Percentiles rank a stretch among this genome's conserved stretches.
These are phyloP conservation scores for Kappamyces sp. DNA, from an alignment of 192 early-diverging fungal genomes.

Conservation along the genomic window DNA sequence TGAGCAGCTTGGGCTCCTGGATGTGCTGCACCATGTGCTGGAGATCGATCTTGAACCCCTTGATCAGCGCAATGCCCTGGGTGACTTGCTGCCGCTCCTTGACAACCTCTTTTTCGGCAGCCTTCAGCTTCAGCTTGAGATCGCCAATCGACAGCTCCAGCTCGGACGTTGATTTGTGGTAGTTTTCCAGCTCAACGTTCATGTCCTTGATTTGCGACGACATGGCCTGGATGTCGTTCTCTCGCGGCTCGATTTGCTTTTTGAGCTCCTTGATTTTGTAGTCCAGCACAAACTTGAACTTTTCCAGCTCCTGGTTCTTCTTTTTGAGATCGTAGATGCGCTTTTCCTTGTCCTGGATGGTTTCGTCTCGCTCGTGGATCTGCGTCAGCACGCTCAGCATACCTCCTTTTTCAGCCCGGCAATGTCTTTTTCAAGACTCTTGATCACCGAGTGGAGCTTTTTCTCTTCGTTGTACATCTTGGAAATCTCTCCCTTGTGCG, in stretches of 20 bases:
- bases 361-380: slow-evolving; percentile 61
- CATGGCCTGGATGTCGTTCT: slow-evolving; percentile 54
- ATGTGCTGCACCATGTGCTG: slow-evolving; percentile 49
- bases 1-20: slow-evolving; percentile 52
- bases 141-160: slow-evolving; percentile 50
- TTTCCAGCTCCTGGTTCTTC: slow-evolving; percentile 65
- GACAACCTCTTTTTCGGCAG: slow-evolving; percentile 51
- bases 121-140: slow-evolving; percentile 52
- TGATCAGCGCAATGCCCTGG: slow-evolving; percentile 32
- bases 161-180: slow-evolving; percentile 47
- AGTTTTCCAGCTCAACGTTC: slow-evolving; percentile 56
- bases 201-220: slow-evolving; percentile 60
- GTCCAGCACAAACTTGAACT: slow-evolving; percentile 65
- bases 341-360: slow-evolving; percentile 60
- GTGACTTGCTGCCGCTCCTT: slow-evolving; percentile 36
- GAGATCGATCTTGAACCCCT: slow-evolving; percentile 52
- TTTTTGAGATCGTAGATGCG: slow-evolving; percentile 62
- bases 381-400: slow-evolving; percentile 6
- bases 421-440: slow-evolving; percentile 60
- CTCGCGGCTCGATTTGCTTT: slow-evolving; percentile 56
- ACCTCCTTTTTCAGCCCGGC: slow-evolving; percentile 59
- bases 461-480: slow-evolving; percentile 58
- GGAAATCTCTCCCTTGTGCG: slow-evolving; percentile 52
- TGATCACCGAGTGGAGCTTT: slow-evolving; percentile 56
- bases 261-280: slow-evolving; percentile 65